Base-by-base conservation (phyloP, 2,329 filamentous ascomycete species). In the Ilyonectria mors-panacis region DNA sequence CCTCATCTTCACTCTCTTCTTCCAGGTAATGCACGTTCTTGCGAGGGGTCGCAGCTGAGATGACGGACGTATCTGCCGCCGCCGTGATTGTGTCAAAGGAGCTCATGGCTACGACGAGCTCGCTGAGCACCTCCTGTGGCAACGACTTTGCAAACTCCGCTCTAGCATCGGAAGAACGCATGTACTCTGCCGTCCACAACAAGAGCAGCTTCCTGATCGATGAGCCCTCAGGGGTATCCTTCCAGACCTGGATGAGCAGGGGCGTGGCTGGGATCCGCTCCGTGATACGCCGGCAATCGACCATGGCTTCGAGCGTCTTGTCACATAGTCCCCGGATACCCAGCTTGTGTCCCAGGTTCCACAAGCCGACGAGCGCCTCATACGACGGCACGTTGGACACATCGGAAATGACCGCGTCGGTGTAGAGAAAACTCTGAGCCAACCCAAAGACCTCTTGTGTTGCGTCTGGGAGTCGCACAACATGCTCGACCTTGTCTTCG, bases 141-240 rank as follows among this genome's bases (percentile, higher is more conserved):
- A 91, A 82, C 0, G 87, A 88, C 71, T 86, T 87, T 48, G 87
- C 89, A 73, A 91, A 91, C 66, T 88, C 86, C 9, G 85, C 82
- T 19, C 87, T 83, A 1, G 84, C 82, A 23, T 88, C 85, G 4
- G 87, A 89, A 0, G 86, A 86, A 47, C 87, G 81, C 80, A 91
- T 89, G 71, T 91, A 91, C 77, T 91, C 89, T 28, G 88, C 88
- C 1, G 88, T 87, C 89, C 89, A 91, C 12, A 83, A 85, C 3
- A 91, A 80, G 15, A 91, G 83, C 42, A 91, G 84, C 66, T 84
- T 83, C 44, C 89, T 84, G 55, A 91, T 87, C 1, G 87, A 84
- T 3, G 88, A 90, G 9, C 88, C 88, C 69, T 88, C 87, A 0
- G 88, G 87, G 0, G 88, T 90, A 58, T 90, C 87, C 55, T 86